Base-by-base conservation (phyloP, 2,329 filamentous ascomycete genomes). In the Aspergillus versicolor region DNA sequence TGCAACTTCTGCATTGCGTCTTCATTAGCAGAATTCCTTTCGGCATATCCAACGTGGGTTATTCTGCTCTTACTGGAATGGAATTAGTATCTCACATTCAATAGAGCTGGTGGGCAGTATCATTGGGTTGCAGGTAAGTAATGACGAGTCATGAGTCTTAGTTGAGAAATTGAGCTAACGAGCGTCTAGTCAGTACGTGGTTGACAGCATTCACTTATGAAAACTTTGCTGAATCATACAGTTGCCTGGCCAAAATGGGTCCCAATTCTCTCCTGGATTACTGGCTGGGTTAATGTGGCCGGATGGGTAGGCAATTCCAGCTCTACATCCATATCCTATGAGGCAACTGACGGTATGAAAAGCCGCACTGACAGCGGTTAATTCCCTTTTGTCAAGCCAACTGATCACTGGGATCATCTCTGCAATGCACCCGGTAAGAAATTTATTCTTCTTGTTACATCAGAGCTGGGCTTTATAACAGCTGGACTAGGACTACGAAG, bases 1-100 rank as follows among this genome's bases (percentile, higher is more conserved):
- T 90, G 88, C 75, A 91, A 90, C 65, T 67, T 90, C 8, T 88
- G 84, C 63, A 80, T 90, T 37, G 86, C 88, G 5, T 81, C 85
- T 8, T 88, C 85, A 4, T 78, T 91, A 27, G 87, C 88, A 47
- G 88, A 91, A 69, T 91, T 89, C 66, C 76, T 89, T 9, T 87
- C 85, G 0, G 85, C 86, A 0, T 89, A 86, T 67, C 82, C 76
- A 21, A 84, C 77, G 70, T 73, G 54, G 63, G 70, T 68, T 32
- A 3, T 24, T 13, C 22, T 6, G 47, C 22, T 30, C 11, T 9
- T 0, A 30, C 11, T 4, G 27, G 27, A 30, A 8, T 45, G 21
- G 5, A 34, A 3, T 5, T 17, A 17, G 15, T 8, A 8, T 57
- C 62, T 70, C 48, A 68, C 55, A 12, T 12, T 43, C 22, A 12